phyloP scores from a whole-genome alignment of 495 filamentous ascomycete species.

The Lasiosphaeria hispida region DNA sequence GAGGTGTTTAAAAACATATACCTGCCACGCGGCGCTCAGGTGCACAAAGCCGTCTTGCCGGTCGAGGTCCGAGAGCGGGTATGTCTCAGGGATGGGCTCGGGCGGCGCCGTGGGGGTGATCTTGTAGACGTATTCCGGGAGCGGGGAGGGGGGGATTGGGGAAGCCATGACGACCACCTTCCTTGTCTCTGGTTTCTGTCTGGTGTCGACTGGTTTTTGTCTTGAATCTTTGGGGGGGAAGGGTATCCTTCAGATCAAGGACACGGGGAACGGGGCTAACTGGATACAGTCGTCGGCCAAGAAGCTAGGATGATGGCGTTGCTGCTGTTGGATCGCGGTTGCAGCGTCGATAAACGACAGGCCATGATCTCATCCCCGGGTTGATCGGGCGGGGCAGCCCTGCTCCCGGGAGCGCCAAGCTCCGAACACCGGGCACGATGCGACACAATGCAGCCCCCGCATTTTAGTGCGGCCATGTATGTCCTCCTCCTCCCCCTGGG shows the following conservation, averaged over 20 bases:
- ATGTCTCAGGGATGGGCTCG: constrained; percentile 44
- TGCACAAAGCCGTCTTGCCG: constrained; percentile 54
- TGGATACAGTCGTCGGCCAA: too few relatives aligned
- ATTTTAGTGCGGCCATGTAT: background rate
- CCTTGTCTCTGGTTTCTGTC: too few relatives aligned
- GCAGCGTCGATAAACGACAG: too few relatives aligned
- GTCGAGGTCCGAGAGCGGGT: constrained; percentile 51
- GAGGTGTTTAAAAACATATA: constrained; percentile 23
- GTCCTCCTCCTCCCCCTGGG: background rate
- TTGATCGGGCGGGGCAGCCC: background rate
- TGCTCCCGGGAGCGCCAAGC: background rate
- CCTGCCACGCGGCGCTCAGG: constrained; percentile 47
- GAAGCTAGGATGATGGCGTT: too few relatives aligned
- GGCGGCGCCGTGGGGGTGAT: constrained; percentile 47
- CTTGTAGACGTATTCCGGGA: constrained; percentile 51
- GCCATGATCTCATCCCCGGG: background rate
- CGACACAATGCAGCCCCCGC: background rate
- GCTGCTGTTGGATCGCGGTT: too few relatives aligned
- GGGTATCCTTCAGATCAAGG: background rate
- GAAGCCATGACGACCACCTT: too few relatives aligned
- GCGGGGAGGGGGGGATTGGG: constrained; percentile 27
- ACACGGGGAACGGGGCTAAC: too few relatives aligned
- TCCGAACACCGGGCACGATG: background rate
- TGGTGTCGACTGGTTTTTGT: constrained; percentile 12
- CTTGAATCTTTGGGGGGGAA: background rate